Evolutionary conservation across 176 grass and related monocot genomes (phyloP).

Genomic region (Avena atlantica): DNA sequence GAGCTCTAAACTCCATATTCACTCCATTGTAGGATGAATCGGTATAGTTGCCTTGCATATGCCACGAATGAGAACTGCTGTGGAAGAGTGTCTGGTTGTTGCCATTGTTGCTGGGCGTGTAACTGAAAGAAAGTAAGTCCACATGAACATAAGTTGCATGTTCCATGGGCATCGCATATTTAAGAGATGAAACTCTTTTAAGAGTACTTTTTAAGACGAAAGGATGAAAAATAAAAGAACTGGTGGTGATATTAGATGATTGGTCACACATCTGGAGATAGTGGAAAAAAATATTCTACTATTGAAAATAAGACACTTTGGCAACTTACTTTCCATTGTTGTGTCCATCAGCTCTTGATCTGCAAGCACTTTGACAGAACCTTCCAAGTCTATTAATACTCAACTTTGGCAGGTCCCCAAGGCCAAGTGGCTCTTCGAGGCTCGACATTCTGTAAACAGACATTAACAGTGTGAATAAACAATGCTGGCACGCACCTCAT

Average conservation of each 20-base stretch:
- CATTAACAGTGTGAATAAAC: not conserved
- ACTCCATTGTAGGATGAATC: slow-evolving; percentile 52
- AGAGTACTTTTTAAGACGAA: not conserved
- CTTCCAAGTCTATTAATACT: slow-evolving; percentile 75
- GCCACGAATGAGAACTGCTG: slow-evolving; percentile 37
- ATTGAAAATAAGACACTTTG: not conserved
- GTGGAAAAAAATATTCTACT: not conserved
- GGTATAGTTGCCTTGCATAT: slow-evolving; percentile 37
- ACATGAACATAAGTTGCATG: not conserved
- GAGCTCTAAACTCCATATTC: slow-evolving; percentile 63
- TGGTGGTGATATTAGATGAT: not conserved
- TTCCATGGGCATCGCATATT: not conserved
- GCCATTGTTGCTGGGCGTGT: slow-evolving; percentile 38
- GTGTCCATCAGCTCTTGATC: slow-evolving; percentile 41
- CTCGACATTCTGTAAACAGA: slow-evolving; percentile 68
- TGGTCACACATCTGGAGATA: slow-evolving; percentile 4
- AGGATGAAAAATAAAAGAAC: not conserved
- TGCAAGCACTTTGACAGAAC: slow-evolving; percentile 46
- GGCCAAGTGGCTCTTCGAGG: slow-evolving; percentile 76
- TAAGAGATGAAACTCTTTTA: not conserved
- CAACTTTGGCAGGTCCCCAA: slow-evolving; percentile 78
- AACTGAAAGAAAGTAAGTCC: slow-evolving; percentile 30
- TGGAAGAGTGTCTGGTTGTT: slow-evolving; percentile 33
- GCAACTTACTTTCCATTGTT: slow-evolving; percentile 59
- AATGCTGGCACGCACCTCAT: not conserved